Evolutionary conservation across 305 asterid species (phyloP).

Genomic region (Fraxinus baroniana): DNA sequence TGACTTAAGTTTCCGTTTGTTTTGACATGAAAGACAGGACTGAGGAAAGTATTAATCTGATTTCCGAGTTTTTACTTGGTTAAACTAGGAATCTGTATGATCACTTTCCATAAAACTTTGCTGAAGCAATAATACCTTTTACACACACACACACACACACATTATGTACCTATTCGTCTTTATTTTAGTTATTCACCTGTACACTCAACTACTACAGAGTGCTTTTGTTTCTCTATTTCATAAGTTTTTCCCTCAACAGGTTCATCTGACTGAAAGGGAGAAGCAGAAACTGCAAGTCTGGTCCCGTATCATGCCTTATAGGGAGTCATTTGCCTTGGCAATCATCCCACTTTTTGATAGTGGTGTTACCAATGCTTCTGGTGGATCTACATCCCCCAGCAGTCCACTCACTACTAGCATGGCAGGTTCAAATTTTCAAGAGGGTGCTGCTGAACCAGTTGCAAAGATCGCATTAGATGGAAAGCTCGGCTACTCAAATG

Average conservation of each 20-base stretch:
- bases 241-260: conserved; percentile 44
- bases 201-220: conserved; percentile 3
- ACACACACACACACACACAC: not conserved
- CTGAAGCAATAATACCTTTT: conserved; percentile 1
- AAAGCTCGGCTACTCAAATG: conserved; percentile 81
- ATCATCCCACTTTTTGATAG: conserved; percentile 96
- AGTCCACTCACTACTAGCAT: conserved; percentile 85
- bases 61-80: conserved; percentile 22
- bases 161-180: conserved; percentile 11
- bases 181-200: conserved; percentile 22
- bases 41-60: conserved; percentile 10
- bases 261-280: conserved; percentile 92
- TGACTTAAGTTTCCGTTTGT: conserved; percentile 5
- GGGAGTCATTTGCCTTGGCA: conserved; percentile 98
- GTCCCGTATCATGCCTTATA: conserved; percentile 95
- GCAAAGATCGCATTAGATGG: conserved; percentile 87
- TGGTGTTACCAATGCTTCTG: conserved; percentile 67
- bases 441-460: conserved; percentile 68
- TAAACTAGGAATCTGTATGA: conserved; percentile 4
- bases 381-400: conserved; percentile 92
- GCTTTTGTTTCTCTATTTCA: conserved; percentile 15
- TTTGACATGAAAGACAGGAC: conserved; percentile 20
- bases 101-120: not conserved
- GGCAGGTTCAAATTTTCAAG: conserved; percentile 71
- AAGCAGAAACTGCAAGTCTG: conserved; percentile 97